Percentiles rank a stretch among this genome's conserved stretches.
Conservation (phyloP, 2,329 filamentous ascomycete genomes). For the Alternaria metachromatica region DNA sequence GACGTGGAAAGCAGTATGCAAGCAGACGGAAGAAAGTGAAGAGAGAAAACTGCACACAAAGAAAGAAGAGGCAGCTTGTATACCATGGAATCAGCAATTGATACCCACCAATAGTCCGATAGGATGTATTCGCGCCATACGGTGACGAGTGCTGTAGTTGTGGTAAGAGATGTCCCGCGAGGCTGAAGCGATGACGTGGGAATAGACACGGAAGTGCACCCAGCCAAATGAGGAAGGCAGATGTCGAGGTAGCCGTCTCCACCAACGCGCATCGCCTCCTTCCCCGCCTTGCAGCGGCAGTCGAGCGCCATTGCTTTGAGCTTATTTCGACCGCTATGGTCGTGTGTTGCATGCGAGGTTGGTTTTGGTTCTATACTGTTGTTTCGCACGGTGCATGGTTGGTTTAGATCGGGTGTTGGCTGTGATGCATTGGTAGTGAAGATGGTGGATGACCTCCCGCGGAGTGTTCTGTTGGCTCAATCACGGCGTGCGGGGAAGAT, state of each 20-base stretch:
- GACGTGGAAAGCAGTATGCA: background rate
- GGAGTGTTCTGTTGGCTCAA: background rate
- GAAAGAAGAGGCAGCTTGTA: background rate
- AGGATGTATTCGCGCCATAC: background rate
- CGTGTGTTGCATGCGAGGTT: background rate
- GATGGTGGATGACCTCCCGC: background rate
- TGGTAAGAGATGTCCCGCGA: background rate
- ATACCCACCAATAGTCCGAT: background rate
- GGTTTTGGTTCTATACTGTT: background rate
- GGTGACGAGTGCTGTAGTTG: background rate
- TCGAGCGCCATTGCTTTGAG: conserved; percentile 26
- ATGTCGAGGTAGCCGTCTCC: conserved; percentile 23
- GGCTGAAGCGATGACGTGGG: background rate
- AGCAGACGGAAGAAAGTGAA: background rate
- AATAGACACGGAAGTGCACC: background rate
- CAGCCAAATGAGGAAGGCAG: conserved; percentile 31
- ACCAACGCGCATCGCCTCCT: conserved; percentile 26
- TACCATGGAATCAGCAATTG: background rate
- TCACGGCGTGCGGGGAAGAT: background rate
- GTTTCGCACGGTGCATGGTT: background rate
- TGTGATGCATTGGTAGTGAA: background rate
- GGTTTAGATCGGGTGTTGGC: background rate
- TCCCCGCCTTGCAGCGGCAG: conserved; percentile 26
- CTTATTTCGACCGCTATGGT: conserved; percentile 26
- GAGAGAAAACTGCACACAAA: background rate